Percentiles rank a stretch among this genome's conserved stretches.
Evolutionary conservation across 2,329 filamentous ascomycete genomes (phyloP).

Genomic region (Emergomyces pasteurianus): DNA sequence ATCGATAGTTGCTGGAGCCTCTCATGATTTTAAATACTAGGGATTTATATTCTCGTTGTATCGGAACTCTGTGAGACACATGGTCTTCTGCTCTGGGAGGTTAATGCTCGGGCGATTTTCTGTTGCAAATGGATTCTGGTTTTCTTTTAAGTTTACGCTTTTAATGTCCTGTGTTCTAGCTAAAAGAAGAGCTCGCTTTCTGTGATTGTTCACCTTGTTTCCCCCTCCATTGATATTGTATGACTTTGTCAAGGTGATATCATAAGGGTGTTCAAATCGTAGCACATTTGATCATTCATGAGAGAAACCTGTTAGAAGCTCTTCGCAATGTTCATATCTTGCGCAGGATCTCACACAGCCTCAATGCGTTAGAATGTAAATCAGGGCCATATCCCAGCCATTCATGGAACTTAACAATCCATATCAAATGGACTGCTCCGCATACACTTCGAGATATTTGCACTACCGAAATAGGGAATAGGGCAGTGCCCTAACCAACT

Average conservation of each 20-base stretch:
- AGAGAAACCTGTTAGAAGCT: background rate
- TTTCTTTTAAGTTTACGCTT: background rate
- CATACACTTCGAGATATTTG: background rate
- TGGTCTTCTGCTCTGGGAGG: background rate
- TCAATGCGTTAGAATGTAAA: background rate
- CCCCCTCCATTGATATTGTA: background rate
- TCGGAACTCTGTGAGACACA: background rate
- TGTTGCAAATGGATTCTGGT: background rate
- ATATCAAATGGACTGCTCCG: background rate
- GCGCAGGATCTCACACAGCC: background rate
- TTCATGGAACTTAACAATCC: background rate
- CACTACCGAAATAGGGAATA: slow-evolving; percentile 5
- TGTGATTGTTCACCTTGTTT: background rate
- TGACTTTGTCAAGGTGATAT: background rate
- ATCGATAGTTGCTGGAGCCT: background rate
- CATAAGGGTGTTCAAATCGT: background rate
- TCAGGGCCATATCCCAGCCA: background rate
- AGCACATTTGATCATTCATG: background rate
- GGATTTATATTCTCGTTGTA: background rate
- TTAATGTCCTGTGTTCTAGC: slow-evolving; percentile 1
- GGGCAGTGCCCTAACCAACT: slow-evolving; percentile 7
- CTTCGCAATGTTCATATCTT: background rate
- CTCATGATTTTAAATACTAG: background rate
- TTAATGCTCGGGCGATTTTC: background rate
- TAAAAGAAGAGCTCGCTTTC: background rate